Base-by-base conservation (phyloP, 179 eudicot species). In the Corrigiola litoralis region DNA sequence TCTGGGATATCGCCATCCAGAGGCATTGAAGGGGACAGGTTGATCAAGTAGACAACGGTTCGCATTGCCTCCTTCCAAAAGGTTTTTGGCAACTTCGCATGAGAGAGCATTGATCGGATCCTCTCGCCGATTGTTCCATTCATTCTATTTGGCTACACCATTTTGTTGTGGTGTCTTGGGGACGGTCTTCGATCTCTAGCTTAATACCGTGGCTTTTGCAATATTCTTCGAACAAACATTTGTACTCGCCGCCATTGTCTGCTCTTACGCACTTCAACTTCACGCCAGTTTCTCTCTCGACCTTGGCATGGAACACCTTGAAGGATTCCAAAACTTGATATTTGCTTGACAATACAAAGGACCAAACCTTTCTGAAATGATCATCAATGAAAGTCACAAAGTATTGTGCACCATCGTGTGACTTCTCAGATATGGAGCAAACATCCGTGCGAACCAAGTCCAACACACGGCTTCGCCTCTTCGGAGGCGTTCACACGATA, bases 301-400 rank as follows among this genome's bases (percentile, higher is more conserved):
- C 65, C 36, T 58, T 37, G 6, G 65, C 58, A 29, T 58, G 64
- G 24, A 58, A 52, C 16, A 13, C 25, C 38, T 24, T 11, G 27
- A 52, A 65, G 7, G 10, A 4, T 0, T 42, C 29, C 1, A 66
- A 53, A 1, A 18, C 60, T 24, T 66, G 20, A 29, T 27, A 14
- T 48, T 67, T 14, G 4, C 18, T 47, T 57, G 18, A 46, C 2
- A 2, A 68, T 10, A n/a, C 36, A 34, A 23, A n/a, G 27, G 17
- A 56, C 40, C 42, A 62, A 5, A 53, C 9, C 23, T 49, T 70
- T 2, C 44, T 12, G 1, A 36, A n/a, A 33, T 23, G 29, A 33
- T 41, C 58, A 40, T 61, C 73, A 49, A 69, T 69, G 17, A 38
- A 52, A 11, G 61, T 51, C 31, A 60, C 48, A 52, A 38, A 48